Conservation (phyloP, 331 rosid species). For the Rhamnella rubrinervis region DNA sequence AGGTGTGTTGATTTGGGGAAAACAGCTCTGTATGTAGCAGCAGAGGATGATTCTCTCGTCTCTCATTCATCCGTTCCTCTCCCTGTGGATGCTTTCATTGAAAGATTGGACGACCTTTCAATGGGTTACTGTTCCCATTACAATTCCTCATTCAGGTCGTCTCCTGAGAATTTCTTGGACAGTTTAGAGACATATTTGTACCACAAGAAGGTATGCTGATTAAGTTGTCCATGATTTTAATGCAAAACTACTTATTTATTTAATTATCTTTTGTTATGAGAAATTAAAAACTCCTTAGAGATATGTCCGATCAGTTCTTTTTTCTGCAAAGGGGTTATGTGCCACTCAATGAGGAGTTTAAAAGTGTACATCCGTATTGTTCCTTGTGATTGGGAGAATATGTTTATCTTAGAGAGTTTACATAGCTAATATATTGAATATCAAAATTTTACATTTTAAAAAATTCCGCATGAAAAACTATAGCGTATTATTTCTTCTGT, state of each 20-base stretch:
- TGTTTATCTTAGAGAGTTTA: not conserved
- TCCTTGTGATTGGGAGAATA: not conserved
- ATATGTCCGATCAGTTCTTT: too few relatives aligned
- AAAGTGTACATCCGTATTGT: not conserved
- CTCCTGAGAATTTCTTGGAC: constrained; percentile 68
- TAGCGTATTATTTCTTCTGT: not conserved
- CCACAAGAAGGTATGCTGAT: constrained; percentile 52
- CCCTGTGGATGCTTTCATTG: constrained; percentile 76
- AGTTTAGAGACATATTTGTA: constrained; percentile 77
- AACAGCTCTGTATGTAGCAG: constrained; percentile 77
- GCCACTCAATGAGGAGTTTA: too few relatives aligned
- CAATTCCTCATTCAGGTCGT: constrained; percentile 49
- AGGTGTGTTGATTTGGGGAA: constrained; percentile 79
- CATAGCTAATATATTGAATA: not conserved
- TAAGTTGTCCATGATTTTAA: not conserved
- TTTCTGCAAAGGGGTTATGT: too few relatives aligned
- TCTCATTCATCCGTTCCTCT: constrained; percentile 96
- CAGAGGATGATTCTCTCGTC: constrained; percentile 93
- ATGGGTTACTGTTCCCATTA: constrained; percentile 77
- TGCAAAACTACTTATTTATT: not conserved
- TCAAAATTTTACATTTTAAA: not conserved
- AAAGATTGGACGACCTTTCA: constrained; percentile 75
- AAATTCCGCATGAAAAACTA: not conserved
- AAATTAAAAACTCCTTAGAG: too few relatives aligned
- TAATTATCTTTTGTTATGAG: too few relatives aligned